phyloP scores from a whole-genome alignment of 1,139 yeast species.

The Pichia sp. region DNA sequence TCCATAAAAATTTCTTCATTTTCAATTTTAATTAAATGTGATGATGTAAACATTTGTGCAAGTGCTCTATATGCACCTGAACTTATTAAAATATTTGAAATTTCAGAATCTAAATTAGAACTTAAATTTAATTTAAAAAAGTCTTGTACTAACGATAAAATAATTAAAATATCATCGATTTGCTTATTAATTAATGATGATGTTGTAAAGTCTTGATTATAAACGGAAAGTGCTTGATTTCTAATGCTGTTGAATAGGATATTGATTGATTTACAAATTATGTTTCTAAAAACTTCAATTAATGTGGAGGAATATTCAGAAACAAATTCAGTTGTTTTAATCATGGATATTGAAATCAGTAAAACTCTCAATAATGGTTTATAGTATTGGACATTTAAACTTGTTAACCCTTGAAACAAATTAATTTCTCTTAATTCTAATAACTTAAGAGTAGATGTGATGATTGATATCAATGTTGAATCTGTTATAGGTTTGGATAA shows the following conservation, averaged over 20 bases:
- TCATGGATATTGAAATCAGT: conserved; percentile 41
- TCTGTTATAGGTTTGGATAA: conserved; percentile 19
- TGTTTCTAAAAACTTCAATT: conserved; percentile 48
- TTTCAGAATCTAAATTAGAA: conserved; percentile 40
- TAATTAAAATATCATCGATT: conserved; percentile 59
- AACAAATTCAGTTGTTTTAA: conserved; percentile 39
- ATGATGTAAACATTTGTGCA: conserved; percentile 59
- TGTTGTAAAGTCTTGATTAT: conserved; percentile 30
- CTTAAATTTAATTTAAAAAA: conserved; percentile 50
- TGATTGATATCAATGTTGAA: conserved; percentile 34
- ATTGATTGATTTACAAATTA: conserved; percentile 55
- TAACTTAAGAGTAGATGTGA: conserved; percentile 38
- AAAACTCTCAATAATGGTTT: conserved; percentile 57
- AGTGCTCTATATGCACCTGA: conserved; percentile 59
- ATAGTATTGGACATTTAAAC: conserved; percentile 38
- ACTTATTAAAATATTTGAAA: conserved; percentile 50
- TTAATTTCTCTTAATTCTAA: conserved; percentile 42
- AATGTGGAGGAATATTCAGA: conserved; percentile 47
- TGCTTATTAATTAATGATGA: conserved; percentile 22
- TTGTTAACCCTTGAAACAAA: conserved; percentile 37
- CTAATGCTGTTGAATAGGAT: conserved; percentile 52
- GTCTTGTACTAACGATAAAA: conserved; percentile 56
- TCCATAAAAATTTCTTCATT: conserved; percentile 66
- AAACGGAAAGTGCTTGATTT: conserved; percentile 42
- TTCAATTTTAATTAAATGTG: conserved; percentile 55